A percentile compares a stretch with the other conserved stretches of the same genome.
Evolutionary conservation across 768 basidiomycete species (phyloP).

Genomic region (Tylopilus rubrobrunneus): DNA sequence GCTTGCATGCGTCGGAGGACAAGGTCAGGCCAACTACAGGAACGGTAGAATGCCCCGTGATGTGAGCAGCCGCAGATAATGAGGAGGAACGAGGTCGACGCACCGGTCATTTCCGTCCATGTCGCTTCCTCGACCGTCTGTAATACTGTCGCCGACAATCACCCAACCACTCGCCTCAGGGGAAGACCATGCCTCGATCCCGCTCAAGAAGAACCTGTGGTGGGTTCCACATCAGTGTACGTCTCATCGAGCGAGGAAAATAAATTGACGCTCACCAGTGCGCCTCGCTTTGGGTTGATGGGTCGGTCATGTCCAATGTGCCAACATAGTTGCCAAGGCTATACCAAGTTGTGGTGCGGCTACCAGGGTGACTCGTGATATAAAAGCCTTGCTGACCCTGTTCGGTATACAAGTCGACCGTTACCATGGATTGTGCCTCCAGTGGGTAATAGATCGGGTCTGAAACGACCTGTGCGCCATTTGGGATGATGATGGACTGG

Average conservation of each 20-base stretch:
- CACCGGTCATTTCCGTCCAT: conserved; percentile 1
- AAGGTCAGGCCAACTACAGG: too few relatives aligned
- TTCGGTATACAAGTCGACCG: conserved; percentile 3
- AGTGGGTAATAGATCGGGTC: not conserved
- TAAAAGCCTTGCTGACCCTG: not conserved
- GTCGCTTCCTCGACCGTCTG: conserved; percentile 1
- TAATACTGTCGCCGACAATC: conserved; percentile 5
- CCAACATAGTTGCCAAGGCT: conserved; percentile 4
- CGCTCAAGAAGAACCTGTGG: conserved; percentile 1
- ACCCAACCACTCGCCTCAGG: not conserved
- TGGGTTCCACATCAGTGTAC: conserved; percentile 6
- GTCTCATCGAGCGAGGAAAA: not conserved
- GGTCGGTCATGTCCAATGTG: conserved; percentile 12
- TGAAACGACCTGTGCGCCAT: not conserved
- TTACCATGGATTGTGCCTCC: not conserved
- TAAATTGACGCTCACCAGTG: too few relatives aligned
- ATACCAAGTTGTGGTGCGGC: not conserved
- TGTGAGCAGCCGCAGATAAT: not conserved
- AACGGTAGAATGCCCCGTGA: not conserved
- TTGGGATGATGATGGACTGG: conserved; percentile 2
- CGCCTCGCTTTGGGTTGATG: too few relatives aligned
- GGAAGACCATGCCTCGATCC: conserved; percentile 4
- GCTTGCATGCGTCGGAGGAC: too few relatives aligned
- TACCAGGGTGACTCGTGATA: conserved; percentile 1
- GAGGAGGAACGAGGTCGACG: not conserved